Evolutionary conservation across 1,284 basidiomycete species (phyloP).

Genomic region (Ustilago shanxiensis): DNA sequence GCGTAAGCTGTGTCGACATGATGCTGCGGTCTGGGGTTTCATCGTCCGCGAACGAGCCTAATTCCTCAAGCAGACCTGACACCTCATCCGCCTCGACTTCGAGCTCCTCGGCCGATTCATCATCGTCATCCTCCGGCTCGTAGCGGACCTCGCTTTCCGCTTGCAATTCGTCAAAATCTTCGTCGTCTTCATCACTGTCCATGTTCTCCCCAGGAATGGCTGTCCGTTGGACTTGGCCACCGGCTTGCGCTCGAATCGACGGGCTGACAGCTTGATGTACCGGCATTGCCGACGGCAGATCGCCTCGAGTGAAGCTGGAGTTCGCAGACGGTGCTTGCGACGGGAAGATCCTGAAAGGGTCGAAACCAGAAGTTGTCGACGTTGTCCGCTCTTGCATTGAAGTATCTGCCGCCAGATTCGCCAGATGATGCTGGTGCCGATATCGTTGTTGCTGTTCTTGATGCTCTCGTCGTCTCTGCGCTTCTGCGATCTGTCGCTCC

Average conservation of each 20-base stretch:
- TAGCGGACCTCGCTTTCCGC: neutral
- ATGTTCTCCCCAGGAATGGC: neutral
- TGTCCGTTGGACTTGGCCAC: neutral
- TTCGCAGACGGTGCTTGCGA: neutral
- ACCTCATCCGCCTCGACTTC: conserved; percentile 25
- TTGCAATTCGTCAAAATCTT: conserved; percentile 22
- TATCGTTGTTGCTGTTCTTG: conserved; percentile 18
- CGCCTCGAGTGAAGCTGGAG: neutral
- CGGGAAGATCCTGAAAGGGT: neutral
- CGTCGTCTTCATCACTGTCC: conserved; percentile 32
- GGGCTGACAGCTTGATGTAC: neutral
- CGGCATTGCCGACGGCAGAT: neutral
- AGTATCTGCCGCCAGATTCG: neutral
- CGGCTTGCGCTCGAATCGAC: neutral
- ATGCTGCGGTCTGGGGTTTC: neutral
- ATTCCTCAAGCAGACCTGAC: conserved; percentile 30
- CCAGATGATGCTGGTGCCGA: neutral
- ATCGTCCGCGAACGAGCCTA: conserved; percentile 12
- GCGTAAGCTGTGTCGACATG: conserved; percentile 17
- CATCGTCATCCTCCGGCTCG: conserved; percentile 22
- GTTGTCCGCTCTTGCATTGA: neutral
- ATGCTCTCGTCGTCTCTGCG: neutral
- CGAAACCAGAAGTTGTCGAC: neutral
- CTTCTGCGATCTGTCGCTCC: conserved; percentile 19
- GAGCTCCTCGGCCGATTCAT: conserved; percentile 12